Conservation (phyloP, 1,139 yeast species). For the Lodderomyces jiufengensis region DNA sequence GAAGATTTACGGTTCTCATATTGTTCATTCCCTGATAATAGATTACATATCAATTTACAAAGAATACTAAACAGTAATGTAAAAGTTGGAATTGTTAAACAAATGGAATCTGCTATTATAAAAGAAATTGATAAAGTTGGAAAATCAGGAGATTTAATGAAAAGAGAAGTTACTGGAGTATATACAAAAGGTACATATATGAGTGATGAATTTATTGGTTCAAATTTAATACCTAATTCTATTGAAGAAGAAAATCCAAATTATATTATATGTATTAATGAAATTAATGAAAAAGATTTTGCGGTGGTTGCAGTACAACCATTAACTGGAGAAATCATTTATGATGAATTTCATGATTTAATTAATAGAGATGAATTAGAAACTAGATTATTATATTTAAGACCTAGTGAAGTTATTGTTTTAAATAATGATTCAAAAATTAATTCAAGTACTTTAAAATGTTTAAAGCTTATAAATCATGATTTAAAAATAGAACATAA, state of each 20-base stretch:
- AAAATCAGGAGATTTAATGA: conserved; percentile 50
- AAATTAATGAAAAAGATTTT: conserved; percentile 16
- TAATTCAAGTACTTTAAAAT: conserved; percentile 24
- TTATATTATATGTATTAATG: conserved; percentile 31
- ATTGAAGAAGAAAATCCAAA: conserved; percentile 22
- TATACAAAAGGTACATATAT: conserved; percentile 85
- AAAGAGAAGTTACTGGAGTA: conserved; percentile 64
- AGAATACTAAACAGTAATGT: conserved; percentile 58
- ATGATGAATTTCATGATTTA: conserved; percentile 63
- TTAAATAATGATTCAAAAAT: conserved; percentile 20
- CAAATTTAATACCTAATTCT: conserved; percentile 16
- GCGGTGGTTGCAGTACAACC: conserved; percentile 70
- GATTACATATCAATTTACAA: conserved; percentile 72
- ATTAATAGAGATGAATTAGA: conserved; percentile 57
- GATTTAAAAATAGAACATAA: conserved; percentile 15
- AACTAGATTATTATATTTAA: conserved; percentile 67
- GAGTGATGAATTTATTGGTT: conserved; percentile 48
- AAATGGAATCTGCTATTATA: conserved; percentile 75
- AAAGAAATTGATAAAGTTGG: conserved; percentile 46
- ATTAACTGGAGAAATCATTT: conserved; percentile 71
- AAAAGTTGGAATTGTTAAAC: conserved; percentile 86
- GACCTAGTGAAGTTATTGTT: conserved; percentile 69
- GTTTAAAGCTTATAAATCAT: conserved; percentile 16
- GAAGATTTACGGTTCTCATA: conserved; percentile 67
- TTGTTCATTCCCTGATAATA: conserved; percentile 77